A percentile compares a stretch with the other conserved stretches of the same genome.
These are phyloP conservation scores for Glycine latifolia DNA, from an alignment of 306 rosid species.

Conservation along the genomic window DNA sequence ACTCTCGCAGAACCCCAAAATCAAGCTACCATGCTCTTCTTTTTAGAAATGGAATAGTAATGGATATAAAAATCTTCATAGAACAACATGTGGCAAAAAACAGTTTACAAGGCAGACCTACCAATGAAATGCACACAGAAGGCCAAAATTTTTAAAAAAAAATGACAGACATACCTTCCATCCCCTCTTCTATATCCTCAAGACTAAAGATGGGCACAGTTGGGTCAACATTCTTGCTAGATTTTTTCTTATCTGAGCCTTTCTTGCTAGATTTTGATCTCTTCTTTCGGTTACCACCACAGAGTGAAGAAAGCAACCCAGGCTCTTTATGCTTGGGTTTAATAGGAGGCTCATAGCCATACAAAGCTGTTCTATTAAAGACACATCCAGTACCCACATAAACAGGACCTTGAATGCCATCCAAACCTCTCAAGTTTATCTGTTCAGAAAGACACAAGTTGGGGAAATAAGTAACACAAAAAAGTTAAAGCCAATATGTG, in stretches of 20 bases:
- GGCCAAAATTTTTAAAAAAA: neutral
- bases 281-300: conserved; percentile 77
- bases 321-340: conserved; percentile 76
- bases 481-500: neutral
- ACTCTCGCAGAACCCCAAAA: conserved; percentile 16
- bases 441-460: conserved; percentile 49
- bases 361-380: conserved; percentile 86
- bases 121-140: conserved; percentile 11
- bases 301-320: conserved; percentile 71
- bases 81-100: conserved; percentile 5
- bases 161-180: conserved; percentile 66
- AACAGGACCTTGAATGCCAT: conserved; percentile 94
- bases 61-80: conserved; percentile 26
- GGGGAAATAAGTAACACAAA: conserved; percentile 7
- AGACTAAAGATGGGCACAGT: conserved; percentile 83
- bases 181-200: conserved; percentile 90
- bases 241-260: conserved; percentile 78
- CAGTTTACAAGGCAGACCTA: conserved; percentile 1
- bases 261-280: conserved; percentile 73
- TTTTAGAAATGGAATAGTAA: conserved; percentile 12
- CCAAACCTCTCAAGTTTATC: conserved; percentile 94
- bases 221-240: conserved; percentile 75
- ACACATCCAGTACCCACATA: conserved; percentile 98
- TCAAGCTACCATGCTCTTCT: conserved; percentile 7
- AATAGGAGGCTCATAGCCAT: conserved; percentile 88